Base-by-base conservation (phyloP, 768 basidiomycete genomes). In the Russula vinacea region DNA sequence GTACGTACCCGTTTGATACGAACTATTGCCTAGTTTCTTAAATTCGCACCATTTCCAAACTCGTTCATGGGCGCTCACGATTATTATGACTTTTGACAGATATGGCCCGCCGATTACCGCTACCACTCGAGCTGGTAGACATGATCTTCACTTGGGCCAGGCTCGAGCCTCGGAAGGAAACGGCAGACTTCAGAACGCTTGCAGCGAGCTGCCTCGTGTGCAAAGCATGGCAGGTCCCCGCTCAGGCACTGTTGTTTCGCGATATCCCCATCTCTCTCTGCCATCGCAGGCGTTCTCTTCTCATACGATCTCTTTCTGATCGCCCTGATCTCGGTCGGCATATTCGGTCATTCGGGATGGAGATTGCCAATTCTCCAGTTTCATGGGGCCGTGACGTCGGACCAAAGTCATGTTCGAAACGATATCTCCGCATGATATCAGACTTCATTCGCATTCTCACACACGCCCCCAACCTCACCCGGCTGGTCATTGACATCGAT, bases 301-400 rank as follows among this genome's bases (percentile, higher is more conserved):
- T 65, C 14, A 51, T 56, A 9, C 59, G 47, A n/a, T 29, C 59
- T 5, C 54, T 65, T 22, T 52, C 40, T 39, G 40, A 52, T 44
- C 40, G 55, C 22, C 64, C 64, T 29, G 58, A 51, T 22, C 55
- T 65, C 10, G 64, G 60, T 16, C 49, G 55, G 9, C 64, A 65
- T 24, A 65, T 61, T 17, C 64, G 64, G 8, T 61, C 64, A 3
- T 65, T 65, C 9, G 64, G 64, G 8, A 65, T 65, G 39, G 64
- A 65, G 42, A 56, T 65, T 35, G 22, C 55, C 22, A 61, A 50
- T 16, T 50, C 59, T 13, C 60, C 64, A 19, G 60, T 39, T 1
- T 55, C 55, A 29, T 65, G 64, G 64, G 64, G 64, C n/a, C 54
- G 24, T 9, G 42, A 52, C 22, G 5, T 33, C 17, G 14, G n/a